phyloP scores from a whole-genome alignment of 345 rosid genomes.

The Eucalyptus regnans region DNA sequence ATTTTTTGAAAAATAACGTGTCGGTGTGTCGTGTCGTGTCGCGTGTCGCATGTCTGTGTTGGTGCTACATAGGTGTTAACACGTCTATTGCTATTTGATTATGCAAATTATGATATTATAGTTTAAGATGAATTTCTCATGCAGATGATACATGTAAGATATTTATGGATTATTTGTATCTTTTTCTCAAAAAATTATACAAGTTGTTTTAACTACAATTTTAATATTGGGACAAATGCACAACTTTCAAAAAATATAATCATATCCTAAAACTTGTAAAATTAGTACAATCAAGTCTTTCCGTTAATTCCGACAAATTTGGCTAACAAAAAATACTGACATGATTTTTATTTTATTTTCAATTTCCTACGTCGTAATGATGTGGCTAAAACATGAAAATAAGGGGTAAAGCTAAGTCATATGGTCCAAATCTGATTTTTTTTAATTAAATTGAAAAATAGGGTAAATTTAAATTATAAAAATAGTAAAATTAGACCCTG shows the following conservation, averaged over 20 bases:
- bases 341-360: neutral
- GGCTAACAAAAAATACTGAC: neutral
- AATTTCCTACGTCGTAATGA: neutral
- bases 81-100: rapidly evolving
- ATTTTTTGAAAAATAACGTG: no score
- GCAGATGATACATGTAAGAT: neutral
- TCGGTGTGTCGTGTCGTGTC: no score
- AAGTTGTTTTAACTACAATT: neutral
- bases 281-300: neutral
- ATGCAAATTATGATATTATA: neutral
- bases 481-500: neutral
- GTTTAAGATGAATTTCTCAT: neutral
- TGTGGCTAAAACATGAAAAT: neutral
- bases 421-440: neutral
- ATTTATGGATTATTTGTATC: neutral
- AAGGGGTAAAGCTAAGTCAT: neutral
- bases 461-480: neutral
- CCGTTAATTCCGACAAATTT: rapidly evolving
- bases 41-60: no score
- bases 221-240: neutral
- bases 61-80: neutral
- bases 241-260: neutral
- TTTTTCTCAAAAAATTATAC: neutral
- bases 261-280: rapidly evolving
- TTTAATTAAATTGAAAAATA: neutral